These are phyloP conservation scores for Leptographium flavum DNA, from an alignment of 2,329 filamentous ascomycete species.

Conservation along the genomic window DNA sequence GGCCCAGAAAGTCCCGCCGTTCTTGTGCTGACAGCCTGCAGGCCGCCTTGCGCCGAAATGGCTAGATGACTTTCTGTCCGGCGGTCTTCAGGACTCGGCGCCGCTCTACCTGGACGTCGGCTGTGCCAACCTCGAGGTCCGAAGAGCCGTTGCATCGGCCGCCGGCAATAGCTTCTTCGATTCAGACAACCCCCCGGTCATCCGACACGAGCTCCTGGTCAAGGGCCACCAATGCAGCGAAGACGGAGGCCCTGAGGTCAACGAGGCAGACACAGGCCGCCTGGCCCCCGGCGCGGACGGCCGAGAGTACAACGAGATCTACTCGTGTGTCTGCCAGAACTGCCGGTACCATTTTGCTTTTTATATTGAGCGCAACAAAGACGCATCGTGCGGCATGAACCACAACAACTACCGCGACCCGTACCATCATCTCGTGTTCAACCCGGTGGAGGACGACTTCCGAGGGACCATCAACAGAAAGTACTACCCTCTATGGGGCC, in stretches of 20 bases:
- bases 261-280: background rate
- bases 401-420: conserved; percentile 8
- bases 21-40: background rate
- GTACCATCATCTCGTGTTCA: conserved; percentile 15
- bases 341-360: conserved; percentile 21
- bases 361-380: conserved; percentile 10
- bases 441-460: background rate
- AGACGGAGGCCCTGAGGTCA: background rate
- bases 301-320: conserved; percentile 6
- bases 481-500: conserved; percentile 24
- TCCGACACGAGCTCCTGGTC: conserved; percentile 10
- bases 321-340: conserved; percentile 18
- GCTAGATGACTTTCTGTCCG: conserved; percentile 11
- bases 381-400: conserved; percentile 6
- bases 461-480: conserved; percentile 14
- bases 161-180: background rate
- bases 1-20: background rate
- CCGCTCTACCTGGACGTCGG: conserved; percentile 6
- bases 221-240: conserved; percentile 12
- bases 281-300: conserved; percentile 6
- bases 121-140: conserved; percentile 5
- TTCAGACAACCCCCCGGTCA: background rate
- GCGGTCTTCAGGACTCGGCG: conserved; percentile 5
- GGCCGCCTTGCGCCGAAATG: conserved; percentile 13
- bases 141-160: conserved; percentile 6